Evolutionary conservation across 495 filamentous ascomycete species (phyloP), one percentile per base, ranked within the genome.

Genomic region (Penicillium soppii): DNA sequence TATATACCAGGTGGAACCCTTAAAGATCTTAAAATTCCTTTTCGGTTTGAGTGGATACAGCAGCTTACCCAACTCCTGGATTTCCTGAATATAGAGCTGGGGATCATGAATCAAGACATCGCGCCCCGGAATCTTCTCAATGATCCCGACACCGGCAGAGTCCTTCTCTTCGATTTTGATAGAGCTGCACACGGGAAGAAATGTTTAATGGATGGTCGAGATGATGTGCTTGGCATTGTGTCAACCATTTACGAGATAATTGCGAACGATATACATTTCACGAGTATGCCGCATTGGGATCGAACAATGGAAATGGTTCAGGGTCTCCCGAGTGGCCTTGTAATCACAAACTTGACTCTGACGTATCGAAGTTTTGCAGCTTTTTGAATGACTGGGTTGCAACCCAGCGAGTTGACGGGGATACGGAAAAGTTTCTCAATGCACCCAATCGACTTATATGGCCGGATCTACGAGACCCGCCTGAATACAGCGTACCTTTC

Each of bases 91-190:
- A 57, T 74, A 33, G 47, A 62, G 51, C 33, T 61, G 13, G 70
- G 73, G 20, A 65, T 76, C 30, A 58, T 62, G 32, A 69, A 73
- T 60, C 59, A 71, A 61, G 67, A 74, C 38, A 67, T 74, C 50
- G 57, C 66, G 23, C 43, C 65, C 1, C 62, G 61, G 13, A 76
- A 76, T 43, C 57, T 75, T 5, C 58, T 76, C 27, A 44, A 74
- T 32, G 50, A 57, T 42, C 37, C 53, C 43, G 51, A 58, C 3
- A 73, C 67, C 32, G 37, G 71, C 7, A 54, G 60, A 3, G 52
- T 74, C n/a, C 12, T 67, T 54, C 54, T 73, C 23, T 71, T 72
- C 43, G 70, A 77, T 55, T 77, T 77, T 43, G 50, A 68, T 56
- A 57, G 32, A 12, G 63, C 65, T n/a, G 59, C 58, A 38, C 25